A percentile compares a stretch with the other conserved stretches of the same genome.
Conservation (phyloP, 73 alveolate species). For the Paramecium biaurelia region DNA sequence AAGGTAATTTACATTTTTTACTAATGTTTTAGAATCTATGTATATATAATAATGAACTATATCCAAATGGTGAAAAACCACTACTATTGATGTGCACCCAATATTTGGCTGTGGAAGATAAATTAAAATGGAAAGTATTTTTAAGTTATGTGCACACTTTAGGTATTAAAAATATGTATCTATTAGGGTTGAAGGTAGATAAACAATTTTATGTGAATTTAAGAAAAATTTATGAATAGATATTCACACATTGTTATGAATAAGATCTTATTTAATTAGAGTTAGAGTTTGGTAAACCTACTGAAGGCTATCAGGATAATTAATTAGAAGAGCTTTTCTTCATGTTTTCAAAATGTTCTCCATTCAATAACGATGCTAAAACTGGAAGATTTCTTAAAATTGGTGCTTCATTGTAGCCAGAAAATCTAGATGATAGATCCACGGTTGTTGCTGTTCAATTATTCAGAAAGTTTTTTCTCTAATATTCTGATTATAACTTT, state of each 20-base stretch:
- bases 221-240: background rate
- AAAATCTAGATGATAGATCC: constrained; percentile 5
- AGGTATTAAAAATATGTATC: background rate
- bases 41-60: background rate
- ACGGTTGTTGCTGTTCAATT: constrained; percentile 34
- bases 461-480: constrained; percentile 6
- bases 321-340: background rate
- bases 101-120: background rate
- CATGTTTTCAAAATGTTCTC: background rate
- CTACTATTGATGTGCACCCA: background rate
- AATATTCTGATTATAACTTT: constrained; percentile 17
- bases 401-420: background rate
- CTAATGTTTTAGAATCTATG: background rate
- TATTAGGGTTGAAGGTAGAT: background rate
- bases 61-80: background rate
- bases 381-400: background rate
- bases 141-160: background rate
- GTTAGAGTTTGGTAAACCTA: background rate
- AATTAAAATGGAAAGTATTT: background rate
- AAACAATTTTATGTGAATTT: background rate
- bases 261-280: background rate
- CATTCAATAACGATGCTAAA: background rate
- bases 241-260: background rate
- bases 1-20: background rate
- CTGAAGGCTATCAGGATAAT: background rate